Evolutionary conservation across 2,329 filamentous ascomycete species (phyloP).

Genomic region (Hypoxylon sp.): DNA sequence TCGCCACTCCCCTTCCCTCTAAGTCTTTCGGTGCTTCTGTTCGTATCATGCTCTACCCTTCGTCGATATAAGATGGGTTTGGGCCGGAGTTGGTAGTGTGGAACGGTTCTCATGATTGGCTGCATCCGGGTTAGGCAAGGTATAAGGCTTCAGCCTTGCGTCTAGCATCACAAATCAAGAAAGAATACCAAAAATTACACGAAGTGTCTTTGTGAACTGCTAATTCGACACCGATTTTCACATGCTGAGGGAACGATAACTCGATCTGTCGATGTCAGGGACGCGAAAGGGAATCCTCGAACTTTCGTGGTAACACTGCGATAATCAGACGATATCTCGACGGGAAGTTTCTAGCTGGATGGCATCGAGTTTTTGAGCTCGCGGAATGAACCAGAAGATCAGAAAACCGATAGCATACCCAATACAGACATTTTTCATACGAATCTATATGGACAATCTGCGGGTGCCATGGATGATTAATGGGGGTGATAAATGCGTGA

Average conservation of each 20-base stretch:
- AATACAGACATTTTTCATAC: slow-evolving; percentile 31
- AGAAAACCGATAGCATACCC: slow-evolving; percentile 27
- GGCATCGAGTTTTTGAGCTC: slow-evolving; percentile 19
- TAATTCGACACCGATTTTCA: slow-evolving; percentile 33
- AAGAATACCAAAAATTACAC: slow-evolving; percentile 54
- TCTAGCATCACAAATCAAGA: slow-evolving; percentile 58
- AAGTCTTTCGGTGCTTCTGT: slow-evolving; percentile 97
- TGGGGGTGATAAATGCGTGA: neutral
- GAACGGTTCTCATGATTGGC: slow-evolving; percentile 70
- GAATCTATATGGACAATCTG: slow-evolving; percentile 8
- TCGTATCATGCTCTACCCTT: slow-evolving; percentile 98
- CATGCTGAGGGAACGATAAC: slow-evolving; percentile 19
- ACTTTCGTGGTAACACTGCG: slow-evolving; percentile 17
- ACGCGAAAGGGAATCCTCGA: slow-evolving; percentile 22
- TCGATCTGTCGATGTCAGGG: slow-evolving; percentile 21
- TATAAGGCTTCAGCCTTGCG: slow-evolving; percentile 59
- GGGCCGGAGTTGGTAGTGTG: slow-evolving; percentile 74
- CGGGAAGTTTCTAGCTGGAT: slow-evolving; percentile 22
- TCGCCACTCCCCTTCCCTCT: slow-evolving; percentile 94
- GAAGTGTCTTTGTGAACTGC: slow-evolving; percentile 46
- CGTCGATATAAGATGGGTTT: slow-evolving; percentile 85
- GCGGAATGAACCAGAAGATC: slow-evolving; percentile 24
- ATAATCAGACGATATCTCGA: slow-evolving; percentile 26
- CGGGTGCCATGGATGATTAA: neutral
- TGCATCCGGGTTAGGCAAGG: slow-evolving; percentile 67